Percentiles rank a stretch among this genome's conserved stretches.
Conservation (phyloP, 2,329 filamentous ascomycete genomes). For the Whalleya microplaca region DNA sequence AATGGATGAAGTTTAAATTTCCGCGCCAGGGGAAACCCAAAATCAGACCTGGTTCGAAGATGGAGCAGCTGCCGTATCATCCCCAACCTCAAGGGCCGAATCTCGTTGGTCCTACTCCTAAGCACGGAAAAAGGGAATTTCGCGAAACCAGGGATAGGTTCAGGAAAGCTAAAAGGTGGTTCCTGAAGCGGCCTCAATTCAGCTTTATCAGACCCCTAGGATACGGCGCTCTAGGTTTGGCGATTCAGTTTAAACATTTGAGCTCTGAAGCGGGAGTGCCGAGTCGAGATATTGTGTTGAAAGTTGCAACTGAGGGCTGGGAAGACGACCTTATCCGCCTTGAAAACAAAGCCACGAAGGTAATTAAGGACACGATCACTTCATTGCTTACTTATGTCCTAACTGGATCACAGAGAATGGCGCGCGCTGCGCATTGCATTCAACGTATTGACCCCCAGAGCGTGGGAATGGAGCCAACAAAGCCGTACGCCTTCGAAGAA, state of each 20-base stretch:
- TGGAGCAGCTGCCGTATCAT: too few relatives aligned
- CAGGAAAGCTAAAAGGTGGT: background rate
- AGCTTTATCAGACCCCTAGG: conserved; percentile 2
- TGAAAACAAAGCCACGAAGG: conserved; percentile 7
- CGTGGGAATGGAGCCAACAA: background rate
- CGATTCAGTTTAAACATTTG: conserved; percentile 4
- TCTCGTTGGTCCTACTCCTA: background rate
- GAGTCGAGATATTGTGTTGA: conserved; percentile 12
- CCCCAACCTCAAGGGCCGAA: background rate
- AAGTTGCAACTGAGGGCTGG: conserved; percentile 3
- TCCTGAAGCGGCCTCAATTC: conserved; percentile 2
- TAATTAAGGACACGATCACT: background rate
- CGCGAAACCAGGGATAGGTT: background rate
- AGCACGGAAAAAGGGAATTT: background rate
- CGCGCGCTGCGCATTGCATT: conserved; percentile 24
- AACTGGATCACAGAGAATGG: conserved; percentile 14
- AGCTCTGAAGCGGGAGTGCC: background rate
- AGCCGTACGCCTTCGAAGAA: background rate
- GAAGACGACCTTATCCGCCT: background rate
- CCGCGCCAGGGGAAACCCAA: background rate
- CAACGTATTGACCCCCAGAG: conserved; percentile 12
- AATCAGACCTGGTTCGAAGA: too few relatives aligned
- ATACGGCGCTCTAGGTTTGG: conserved; percentile 16
- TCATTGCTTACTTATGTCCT: background rate
- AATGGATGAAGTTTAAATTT: conserved; percentile 4